These are phyloP conservation scores for Isochrysis galbana DNA, from an alignment of 78 protist species.

Conservation along the genomic window DNA sequence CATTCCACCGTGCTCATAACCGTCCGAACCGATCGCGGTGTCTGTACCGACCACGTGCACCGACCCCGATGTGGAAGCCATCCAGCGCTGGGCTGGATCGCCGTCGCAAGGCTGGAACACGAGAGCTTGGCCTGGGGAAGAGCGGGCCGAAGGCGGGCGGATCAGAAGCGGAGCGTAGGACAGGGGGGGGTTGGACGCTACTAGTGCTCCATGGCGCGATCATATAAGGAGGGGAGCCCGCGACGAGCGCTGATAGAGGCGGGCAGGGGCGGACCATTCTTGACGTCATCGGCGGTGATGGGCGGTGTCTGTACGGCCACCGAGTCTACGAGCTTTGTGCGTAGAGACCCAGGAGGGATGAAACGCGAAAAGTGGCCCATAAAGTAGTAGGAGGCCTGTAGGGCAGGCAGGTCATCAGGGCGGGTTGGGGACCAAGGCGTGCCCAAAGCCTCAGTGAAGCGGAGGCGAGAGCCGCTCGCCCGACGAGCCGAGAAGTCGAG, in stretches of 20 bases:
- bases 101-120: not conserved
- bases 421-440: not conserved
- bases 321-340: not conserved
- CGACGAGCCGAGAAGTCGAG: not conserved
- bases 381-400: not conserved
- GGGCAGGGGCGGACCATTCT: not conserved
- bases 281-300: not conserved
- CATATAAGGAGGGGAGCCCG: too few relatives aligned
- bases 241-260: not conserved
- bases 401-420: not conserved
- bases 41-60: too few relatives aligned
- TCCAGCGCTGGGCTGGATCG: not conserved
- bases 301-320: not conserved
- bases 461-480: too few relatives aligned
- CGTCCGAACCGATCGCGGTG: too few relatives aligned
- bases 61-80: too few relatives aligned
- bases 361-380: constrained; percentile 46
- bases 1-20: too few relatives aligned
- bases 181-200: not conserved
- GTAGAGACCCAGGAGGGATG: not conserved
- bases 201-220: too few relatives aligned
- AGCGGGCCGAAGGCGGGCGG: not conserved
- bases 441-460: not conserved
- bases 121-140: not conserved
- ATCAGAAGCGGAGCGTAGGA: not conserved